Base-by-base conservation (phyloP, 805 yeast species). In the Candida taoyuanica region DNA sequence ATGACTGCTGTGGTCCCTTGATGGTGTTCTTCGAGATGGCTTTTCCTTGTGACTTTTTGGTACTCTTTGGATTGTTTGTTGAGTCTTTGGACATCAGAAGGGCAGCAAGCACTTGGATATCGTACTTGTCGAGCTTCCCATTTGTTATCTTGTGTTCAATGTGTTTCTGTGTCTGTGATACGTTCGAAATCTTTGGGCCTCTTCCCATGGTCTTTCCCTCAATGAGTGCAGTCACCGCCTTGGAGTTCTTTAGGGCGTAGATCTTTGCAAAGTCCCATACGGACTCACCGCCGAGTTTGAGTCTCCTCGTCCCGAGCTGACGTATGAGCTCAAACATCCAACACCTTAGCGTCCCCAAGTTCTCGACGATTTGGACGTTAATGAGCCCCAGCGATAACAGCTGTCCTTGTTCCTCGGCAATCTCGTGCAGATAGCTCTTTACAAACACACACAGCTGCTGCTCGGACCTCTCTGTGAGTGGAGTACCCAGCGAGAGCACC, bases 341-440 rank as follows among this genome's bases (percentile, higher is more conserved):
- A 0, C 42, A 42, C 50, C 78, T 67, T 31, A 84, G 56, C 1
- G 57, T 36, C 8, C 64, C 64, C 29, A 78, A 70, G 50, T 81
- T 79, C 36, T 62, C 64, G 11, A 66, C 59, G 26, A 84, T 85
- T 34, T 81, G 86, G 4, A 81, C 79, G 50, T 84, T 84, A 36
- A 79, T 76, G 20, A 81, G 74, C 2, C 94, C 94, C 29, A 84
- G 58, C 1, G 88, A 78, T 31, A 83, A 70, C 3, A 83, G 69
- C 55, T 72, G 74, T 7, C 74, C 69, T 20, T 74, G 61, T 46
- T 84, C 91, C 18, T 69, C 73, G 3, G 81, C 67, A 6, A 80
- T 74, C 53, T 84, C 93, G 34, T 58, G 62, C 3, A 84, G 57
- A 49, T 73, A 84, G 7, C 71, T 68, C 53, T 73, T 73, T 36